These are phyloP conservation scores for Sordariomycetes sp. DNA, from an alignment of 2,329 filamentous ascomycete species.

Conservation along the genomic window DNA sequence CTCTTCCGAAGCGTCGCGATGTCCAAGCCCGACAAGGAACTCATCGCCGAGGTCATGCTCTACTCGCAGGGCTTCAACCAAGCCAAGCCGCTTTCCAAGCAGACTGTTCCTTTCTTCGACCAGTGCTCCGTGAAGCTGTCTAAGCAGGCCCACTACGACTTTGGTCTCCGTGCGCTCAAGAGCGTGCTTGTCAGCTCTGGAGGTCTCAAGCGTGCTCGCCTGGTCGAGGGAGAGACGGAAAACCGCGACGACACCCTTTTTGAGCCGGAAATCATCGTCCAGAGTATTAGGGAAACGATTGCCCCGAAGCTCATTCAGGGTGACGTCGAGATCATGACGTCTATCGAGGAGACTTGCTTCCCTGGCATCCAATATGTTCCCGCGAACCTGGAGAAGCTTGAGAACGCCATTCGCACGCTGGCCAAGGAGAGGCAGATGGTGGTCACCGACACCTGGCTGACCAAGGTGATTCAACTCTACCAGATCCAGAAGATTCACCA, in stretches of 20 bases:
- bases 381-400: conserved; percentile 68
- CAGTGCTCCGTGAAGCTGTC: conserved; percentile 69
- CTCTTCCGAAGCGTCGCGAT: conserved; percentile 98
- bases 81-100: conserved; percentile 84
- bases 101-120: conserved; percentile 97
- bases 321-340: conserved; percentile 79
- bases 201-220: conserved; percentile 76
- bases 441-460: conserved; percentile 91
- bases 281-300: conserved; percentile 96
- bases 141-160: conserved; percentile 98
- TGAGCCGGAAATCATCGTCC: conserved; percentile 95
- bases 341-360: conserved; percentile 77
- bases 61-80: conserved; percentile 99
- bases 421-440: conserved; percentile 79
- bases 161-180: conserved; percentile 92
- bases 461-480: conserved; percentile 90
- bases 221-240: conserved; percentile 33
- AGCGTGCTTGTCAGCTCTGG: conserved; percentile 97
- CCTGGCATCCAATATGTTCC: conserved; percentile 88
- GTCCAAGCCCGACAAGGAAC: conserved; percentile 98
- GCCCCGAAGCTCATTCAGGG: conserved; percentile 90
- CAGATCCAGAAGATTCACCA: conserved; percentile 98
- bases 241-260: conserved; percentile 31
- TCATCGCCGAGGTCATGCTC: conserved; percentile 99
- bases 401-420: conserved; percentile 68